These are phyloP conservation scores for Ganoderma meredithae DNA, from an alignment of 1,284 basidiomycete species.

Conservation along the genomic window DNA sequence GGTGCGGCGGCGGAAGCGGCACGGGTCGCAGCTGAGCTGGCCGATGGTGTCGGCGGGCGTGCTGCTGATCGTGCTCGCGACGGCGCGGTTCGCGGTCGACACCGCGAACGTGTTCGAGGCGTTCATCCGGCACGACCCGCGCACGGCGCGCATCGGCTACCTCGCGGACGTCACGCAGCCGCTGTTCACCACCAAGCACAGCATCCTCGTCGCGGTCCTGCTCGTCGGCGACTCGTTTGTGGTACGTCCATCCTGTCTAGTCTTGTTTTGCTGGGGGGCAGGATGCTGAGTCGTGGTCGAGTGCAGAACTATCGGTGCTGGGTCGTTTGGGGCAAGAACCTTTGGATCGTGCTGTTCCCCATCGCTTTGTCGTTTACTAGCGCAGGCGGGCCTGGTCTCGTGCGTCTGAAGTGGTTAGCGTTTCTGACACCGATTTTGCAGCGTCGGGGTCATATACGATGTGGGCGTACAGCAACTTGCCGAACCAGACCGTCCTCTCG, in stretches of 20 bases:
- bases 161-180: constrained; percentile 47
- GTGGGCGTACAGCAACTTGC: constrained; percentile 22
- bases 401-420: neutral
- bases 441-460: neutral
- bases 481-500: constrained; percentile 14
- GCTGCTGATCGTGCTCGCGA: constrained; percentile 29
- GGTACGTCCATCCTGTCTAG: constrained; percentile 13
- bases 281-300: neutral
- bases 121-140: constrained; percentile 32
- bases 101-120: constrained; percentile 29
- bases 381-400: constrained; percentile 15
- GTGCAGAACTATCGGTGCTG: constrained; percentile 33
- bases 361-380: constrained; percentile 28
- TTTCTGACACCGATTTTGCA: neutral
- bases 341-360: constrained; percentile 30
- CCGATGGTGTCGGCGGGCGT: constrained; percentile 28
- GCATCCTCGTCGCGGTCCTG: constrained; percentile 24
- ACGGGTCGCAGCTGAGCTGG: constrained; percentile 19
- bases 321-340: constrained; percentile 33
- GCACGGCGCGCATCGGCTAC: constrained; percentile 55
- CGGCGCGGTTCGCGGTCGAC: constrained; percentile 29
- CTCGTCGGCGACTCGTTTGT: constrained; percentile 34
- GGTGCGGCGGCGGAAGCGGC: constrained; percentile 4
- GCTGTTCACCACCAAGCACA: constrained; percentile 31
- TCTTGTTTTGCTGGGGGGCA: no score